Evolutionary conservation across 495 filamentous ascomycete species (phyloP), one percentile per base, ranked within the genome.

Genomic region (Penicillium odoratum): DNA sequence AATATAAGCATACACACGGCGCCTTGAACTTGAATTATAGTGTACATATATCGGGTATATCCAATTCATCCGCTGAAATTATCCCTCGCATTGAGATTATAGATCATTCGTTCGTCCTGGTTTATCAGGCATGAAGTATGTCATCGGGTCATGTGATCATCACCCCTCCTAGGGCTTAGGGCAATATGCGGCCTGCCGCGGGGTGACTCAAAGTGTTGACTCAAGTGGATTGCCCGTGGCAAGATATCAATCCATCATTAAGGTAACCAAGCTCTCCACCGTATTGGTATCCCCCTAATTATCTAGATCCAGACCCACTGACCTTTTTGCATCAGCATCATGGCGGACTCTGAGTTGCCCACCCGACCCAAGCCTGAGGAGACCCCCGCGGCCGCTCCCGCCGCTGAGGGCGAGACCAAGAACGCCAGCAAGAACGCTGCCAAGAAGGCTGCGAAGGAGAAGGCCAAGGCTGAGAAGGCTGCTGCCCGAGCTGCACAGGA

Each of bases 391-490:
- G 69, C 64, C 42, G 62, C 69, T 40, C 68, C 70, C 26, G 55
- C 71, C 40, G 74, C 65, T 49, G 75, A 73, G 56, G 74, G 68
- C 48, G 74, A 68, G 31, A 68, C 61, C 49, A 76, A 73, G 65
- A 72, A 65, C 53, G 78, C 81, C 15, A 86, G 83, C 64, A 88
- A 88, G 73, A 86, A 76, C 59, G 85, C 85, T 11, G 56, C 83
- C 65, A 88, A 88, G 73, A 88, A 88, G 69, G 81, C 82, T 8
- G 81, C 79, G 40, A 89, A 88, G 71, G 85, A 88, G 29, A 84
- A 84, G 69, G 83, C 83, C 52, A 88, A 88, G 77, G 85, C 81
- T 9, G 81, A 84, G 69, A 84, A 83, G 69, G 81, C 81, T 36
- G 81, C 81, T 28, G 76, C 75, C 30, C 76, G 80, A n/a, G 77